These are phyloP conservation scores for Capsicum baccatum DNA, from an alignment of 257 asterid genomes.

Conservation along the genomic window DNA sequence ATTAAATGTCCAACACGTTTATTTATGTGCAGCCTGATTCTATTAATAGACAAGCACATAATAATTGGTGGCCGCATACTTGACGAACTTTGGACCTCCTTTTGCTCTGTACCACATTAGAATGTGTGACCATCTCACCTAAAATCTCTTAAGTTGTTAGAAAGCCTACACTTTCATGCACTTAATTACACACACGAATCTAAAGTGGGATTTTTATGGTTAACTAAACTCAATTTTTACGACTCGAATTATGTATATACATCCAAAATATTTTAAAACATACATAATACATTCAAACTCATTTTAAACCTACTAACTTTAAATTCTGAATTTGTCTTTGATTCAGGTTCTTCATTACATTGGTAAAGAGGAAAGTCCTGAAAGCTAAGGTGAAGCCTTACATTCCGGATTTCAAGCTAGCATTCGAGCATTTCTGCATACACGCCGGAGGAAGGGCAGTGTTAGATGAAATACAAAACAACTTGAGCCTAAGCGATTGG, in stretches of 20 bases:
- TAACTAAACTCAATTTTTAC: neutral
- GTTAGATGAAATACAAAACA: slow-evolving; percentile 56
- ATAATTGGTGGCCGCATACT: neutral
- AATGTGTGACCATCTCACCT: neutral
- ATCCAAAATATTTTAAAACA: neutral
- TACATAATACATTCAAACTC: neutral
- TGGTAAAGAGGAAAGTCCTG: slow-evolving; percentile 41
- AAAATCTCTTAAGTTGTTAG: neutral
- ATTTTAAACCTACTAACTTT: neutral
- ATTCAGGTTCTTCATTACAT: slow-evolving; percentile 42
- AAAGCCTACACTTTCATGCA: neutral
- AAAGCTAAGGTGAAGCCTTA: slow-evolving; percentile 46
- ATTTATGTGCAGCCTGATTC: neutral
- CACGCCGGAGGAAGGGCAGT: slow-evolving; percentile 65
- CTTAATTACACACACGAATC: neutral
- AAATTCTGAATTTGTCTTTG: neutral
- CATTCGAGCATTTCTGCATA: slow-evolving; percentile 59
- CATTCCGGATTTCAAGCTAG: slow-evolving; percentile 54
- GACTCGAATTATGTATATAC: neutral
- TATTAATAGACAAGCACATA: neutral
- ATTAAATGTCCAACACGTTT: neutral
- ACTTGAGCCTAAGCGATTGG: slow-evolving; percentile 42
- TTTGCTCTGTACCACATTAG: neutral
- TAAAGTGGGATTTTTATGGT: neutral
- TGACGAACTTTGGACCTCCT: neutral